Base-by-base conservation (phyloP, 352 stramenopile species). In the Elongisporangium senticosum region DNA sequence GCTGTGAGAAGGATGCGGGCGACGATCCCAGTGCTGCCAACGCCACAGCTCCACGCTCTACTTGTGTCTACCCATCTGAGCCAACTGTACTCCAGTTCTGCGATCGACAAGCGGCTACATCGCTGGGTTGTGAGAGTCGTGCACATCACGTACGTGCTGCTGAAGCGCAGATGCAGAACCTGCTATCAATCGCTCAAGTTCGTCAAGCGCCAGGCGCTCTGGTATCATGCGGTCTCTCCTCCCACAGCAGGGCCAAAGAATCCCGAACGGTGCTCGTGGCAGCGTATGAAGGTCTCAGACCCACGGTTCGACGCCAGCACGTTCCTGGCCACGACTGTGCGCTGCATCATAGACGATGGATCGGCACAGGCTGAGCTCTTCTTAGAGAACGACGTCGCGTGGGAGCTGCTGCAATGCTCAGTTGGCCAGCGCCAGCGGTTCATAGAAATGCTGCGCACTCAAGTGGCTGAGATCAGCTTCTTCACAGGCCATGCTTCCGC, bases 301-400 rank as follows among this genome's bases (percentile, higher is more conserved):
- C 3, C 33, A 6, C 33, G 33, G 33, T 43, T 43, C 4, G 33
- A 43, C 3, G 11, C 33, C 5, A 43, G 8, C 13, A 43, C 33
- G 33, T 43, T 43, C 33, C 4, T n/a, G 11, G 10, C 23, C 28
- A 23, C 22, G 55, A 56, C 8, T 23, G 58, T 69, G 50, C 77
- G 83, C 0, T 88, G 86, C 51, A 69, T 91, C 55, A 65, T 92
- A 43, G 86, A 95, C 55, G 86, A 95, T 48, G 81, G 83, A 0
- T 90, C 79, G 0, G 86, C 71, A 0, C 86, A 95, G 61, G 79
- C 72, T 7, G 86, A 95, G 61, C 50, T 95, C 1, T 89, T 89
- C 51, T 20, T 82, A 14, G 77, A 92, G 51, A 79, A 87, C 21
- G 73, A 86, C 4, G 68, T 85, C 7, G 82, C 73, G 49, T 95